Base-by-base conservation (phyloP, 257 asterid genomes). In the Hygrophila difformis region DNA sequence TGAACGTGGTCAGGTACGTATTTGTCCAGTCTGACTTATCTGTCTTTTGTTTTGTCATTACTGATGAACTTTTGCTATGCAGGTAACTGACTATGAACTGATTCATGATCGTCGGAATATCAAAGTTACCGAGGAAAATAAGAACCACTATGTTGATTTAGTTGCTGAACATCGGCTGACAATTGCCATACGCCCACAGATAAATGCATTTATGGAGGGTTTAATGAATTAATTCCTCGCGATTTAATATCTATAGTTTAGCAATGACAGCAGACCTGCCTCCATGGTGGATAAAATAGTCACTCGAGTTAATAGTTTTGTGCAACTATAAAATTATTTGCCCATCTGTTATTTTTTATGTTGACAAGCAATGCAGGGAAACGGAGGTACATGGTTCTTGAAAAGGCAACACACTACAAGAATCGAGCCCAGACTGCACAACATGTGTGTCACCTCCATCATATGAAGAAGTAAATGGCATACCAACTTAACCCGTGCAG, bases 51-150 rank as follows among this genome's bases (percentile, higher is more conserved):
- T 46, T 26, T 26, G 8, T 26, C 8, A 8, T 26, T 26, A 26
- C 31, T 26, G 1, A n/a, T 26, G 31, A 26, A n/a, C n/a, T 26
- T 9, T 61, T 34, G 48, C 49, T 48, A 22, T 20, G 46, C 40
- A 89, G 98, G 98, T 89, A 51, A 85, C 94, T 59, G 98, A 85
- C 60, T 86, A 71, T 62, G 98, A 89, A 84, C 98, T 89, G 57
- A 89, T 77, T 74, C 87, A 86, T 44, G 98, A 96, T 64, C 96
- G 98, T 61, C 77, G 98, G 61, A 89, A 89, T 67, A 89, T 72
- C 56, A 79, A 93, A 70, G 96, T 89, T 52, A 79, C 92, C 18
- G 98, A 89, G 64, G 98, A 89, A 67, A 85, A 94, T 43, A 89
- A 89, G 72, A 96, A 89, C 47, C 96, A 89, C 62, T 89, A 85